Evolutionary conservation across 495 filamentous ascomycete genomes (phyloP).

Genomic region (Pseudomonodictys pantanalensis): DNA sequence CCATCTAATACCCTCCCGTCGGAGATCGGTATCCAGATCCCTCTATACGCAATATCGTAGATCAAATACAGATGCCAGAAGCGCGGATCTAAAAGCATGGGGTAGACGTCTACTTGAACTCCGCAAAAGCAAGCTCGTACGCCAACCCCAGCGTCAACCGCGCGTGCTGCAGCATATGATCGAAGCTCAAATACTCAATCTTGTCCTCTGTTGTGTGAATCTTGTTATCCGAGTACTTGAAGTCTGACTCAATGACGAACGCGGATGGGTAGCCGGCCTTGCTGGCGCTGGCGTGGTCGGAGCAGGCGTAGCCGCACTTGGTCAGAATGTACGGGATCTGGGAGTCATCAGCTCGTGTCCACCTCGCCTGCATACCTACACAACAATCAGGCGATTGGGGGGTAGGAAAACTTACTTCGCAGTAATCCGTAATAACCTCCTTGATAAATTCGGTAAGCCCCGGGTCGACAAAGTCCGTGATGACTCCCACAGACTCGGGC

Average conservation of each 20-base stretch:
- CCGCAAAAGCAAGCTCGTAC: constrained; percentile 79
- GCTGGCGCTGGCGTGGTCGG: constrained; percentile 88
- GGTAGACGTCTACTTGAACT: background rate
- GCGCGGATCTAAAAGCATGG: too few species aligned
- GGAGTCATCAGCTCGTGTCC: too few species aligned
- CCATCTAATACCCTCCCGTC: too few species aligned
- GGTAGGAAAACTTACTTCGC: background rate
- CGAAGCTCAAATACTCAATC: constrained; percentile 83
- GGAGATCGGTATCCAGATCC: too few species aligned
- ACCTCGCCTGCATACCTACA: constrained; percentile 28
- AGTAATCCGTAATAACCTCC: constrained; percentile 62
- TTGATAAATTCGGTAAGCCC: constrained; percentile 89
- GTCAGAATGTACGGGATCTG: constrained; percentile 72
- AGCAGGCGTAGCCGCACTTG: constrained; percentile 96
- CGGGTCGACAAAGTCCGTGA: constrained; percentile 84
- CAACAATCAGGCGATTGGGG: background rate
- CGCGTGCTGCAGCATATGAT: constrained; percentile 97
- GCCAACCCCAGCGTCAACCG: constrained; percentile 85
- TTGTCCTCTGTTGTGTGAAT: constrained; percentile 88
- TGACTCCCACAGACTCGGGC: constrained; percentile 86
- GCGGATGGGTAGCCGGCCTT: constrained; percentile 93
- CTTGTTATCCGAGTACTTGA: constrained; percentile 76
- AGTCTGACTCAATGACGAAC: constrained; percentile 90
- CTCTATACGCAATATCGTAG: background rate
- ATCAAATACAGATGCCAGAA: too few species aligned